Conservation (phyloP, 208 protist species). For the Polymyxa betae region DNA sequence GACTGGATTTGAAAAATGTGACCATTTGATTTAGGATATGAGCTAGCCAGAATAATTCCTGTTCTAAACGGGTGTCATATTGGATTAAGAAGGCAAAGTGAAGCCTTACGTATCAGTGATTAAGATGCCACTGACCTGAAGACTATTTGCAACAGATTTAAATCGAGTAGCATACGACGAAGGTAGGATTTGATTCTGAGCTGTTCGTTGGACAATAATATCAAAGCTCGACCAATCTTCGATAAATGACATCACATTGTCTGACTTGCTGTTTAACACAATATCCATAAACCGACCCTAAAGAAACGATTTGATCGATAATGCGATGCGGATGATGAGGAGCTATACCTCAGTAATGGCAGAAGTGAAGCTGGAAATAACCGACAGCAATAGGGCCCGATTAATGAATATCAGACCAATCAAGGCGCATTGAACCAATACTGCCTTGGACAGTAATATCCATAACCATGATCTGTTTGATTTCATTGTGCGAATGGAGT, state of each 20-base stretch:
- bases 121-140: too few species aligned
- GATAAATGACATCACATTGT: neutral
- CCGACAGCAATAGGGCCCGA: neutral
- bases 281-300: neutral
- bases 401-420: conserved; percentile 36
- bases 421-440: neutral
- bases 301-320: too few species aligned
- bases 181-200: too few species aligned
- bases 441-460: neutral
- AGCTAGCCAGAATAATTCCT: too few species aligned
- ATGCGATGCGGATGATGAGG: too few species aligned
- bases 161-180: too few species aligned
- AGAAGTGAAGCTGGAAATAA: neutral
- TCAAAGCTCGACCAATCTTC: neutral
- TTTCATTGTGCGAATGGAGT: neutral
- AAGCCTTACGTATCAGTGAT: too few species aligned
- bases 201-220: neutral
- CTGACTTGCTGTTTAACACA: neutral
- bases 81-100: too few species aligned
- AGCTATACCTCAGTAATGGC: neutral
- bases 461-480: neutral
- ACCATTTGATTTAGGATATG: too few species aligned
- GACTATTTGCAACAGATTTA: too few species aligned
- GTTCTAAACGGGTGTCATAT: too few species aligned
- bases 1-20: too few species aligned